These are phyloP conservation scores for Stylonectria norvegica DNA, from an alignment of 2,329 filamentous ascomycete species.

Conservation along the genomic window DNA sequence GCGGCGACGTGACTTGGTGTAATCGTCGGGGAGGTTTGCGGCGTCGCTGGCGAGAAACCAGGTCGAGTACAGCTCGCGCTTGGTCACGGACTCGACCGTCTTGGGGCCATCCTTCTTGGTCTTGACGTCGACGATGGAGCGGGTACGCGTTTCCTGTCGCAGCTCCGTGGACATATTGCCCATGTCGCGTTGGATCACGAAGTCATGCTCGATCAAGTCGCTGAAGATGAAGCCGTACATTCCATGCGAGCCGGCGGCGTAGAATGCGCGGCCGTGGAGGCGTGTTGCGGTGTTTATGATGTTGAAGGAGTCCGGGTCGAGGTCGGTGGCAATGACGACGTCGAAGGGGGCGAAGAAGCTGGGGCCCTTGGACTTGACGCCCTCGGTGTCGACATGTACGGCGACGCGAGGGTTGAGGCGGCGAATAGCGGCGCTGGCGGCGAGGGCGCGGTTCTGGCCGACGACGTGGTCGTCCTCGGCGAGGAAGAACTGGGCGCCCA, in stretches of 20 bases:
- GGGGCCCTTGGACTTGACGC: constrained; percentile 64
- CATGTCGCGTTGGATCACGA: constrained; percentile 79
- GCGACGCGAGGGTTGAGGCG: constrained; percentile 87
- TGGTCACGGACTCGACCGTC: constrained; percentile 80
- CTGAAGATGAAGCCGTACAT: constrained; percentile 94
- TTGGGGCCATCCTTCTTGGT: constrained; percentile 67
- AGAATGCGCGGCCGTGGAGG: constrained; percentile 75
- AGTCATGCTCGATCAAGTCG: constrained; percentile 87
- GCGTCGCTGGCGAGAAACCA: constrained; percentile 78
- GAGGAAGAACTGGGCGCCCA: constrained; percentile 82
- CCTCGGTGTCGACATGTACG: constrained; percentile 65
- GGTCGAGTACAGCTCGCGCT: constrained; percentile 86
- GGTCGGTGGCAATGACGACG: constrained; percentile 85
- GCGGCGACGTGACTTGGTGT: constrained; percentile 63
- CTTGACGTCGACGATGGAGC: constrained; percentile 68
- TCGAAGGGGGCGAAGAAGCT: constrained; percentile 78
- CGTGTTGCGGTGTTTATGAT: constrained; percentile 85
- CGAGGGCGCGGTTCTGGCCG: constrained; percentile 80
- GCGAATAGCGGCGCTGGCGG: constrained; percentile 71
- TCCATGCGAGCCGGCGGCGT: constrained; percentile 82
- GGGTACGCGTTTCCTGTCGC: constrained; percentile 70
- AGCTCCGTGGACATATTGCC: constrained; percentile 66
- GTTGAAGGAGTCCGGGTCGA: constrained; percentile 69
- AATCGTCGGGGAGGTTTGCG: constrained; percentile 67
- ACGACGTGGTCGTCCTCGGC: constrained; percentile 61